Evolutionary conservation across 257 asterid species (phyloP), one percentile per base, ranked within the genome.

Genomic region (Ballota nigra): DNA sequence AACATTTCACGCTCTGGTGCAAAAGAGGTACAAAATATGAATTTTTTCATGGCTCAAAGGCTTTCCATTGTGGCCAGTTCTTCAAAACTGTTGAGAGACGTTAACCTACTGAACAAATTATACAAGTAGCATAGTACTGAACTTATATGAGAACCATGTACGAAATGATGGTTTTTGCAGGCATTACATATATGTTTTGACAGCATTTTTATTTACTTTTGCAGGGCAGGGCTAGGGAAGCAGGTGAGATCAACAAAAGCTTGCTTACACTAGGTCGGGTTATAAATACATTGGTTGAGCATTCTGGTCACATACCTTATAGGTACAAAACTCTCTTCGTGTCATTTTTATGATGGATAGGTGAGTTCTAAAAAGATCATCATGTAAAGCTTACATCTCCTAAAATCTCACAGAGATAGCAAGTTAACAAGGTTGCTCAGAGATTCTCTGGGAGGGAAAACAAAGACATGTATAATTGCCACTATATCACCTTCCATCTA

Each of bases 1-100:
- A 91, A 94, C 75, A 88, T 94, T 62, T 94, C 99, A 55, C 97
- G 99, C n/a, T 92, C 98, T 63, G 98, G 98, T 77, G 98, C 98
- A 20, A 87, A 89, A 90, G 98, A 92, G 92, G 98, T 92, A 70
- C 80, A 15, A 43, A 78, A 68, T 63, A 10, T 16, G 38, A 66
- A 61, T 40, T 26, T 51, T 71, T 53, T 56, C 64, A 51, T 26
- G 8, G 34, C 28, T 29, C 11, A 43, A 29, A 29, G 2, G 5
- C 1, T 33, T 33, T 33, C 38, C 38, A 33, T 33, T 6, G 53
- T 6, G n/a, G 5, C 63, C 60, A 62, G 18, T 59, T 70, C 58
- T 31, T 31, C 36, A 31, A 31, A 31, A 31, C 6, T 31, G 36
- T 31, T 31, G 36, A 2, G 19, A 31, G 19, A 26, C 31, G 22